phyloP scores from a whole-genome alignment of 768 basidiomycete species.

The Xanthoconium purpureum region DNA sequence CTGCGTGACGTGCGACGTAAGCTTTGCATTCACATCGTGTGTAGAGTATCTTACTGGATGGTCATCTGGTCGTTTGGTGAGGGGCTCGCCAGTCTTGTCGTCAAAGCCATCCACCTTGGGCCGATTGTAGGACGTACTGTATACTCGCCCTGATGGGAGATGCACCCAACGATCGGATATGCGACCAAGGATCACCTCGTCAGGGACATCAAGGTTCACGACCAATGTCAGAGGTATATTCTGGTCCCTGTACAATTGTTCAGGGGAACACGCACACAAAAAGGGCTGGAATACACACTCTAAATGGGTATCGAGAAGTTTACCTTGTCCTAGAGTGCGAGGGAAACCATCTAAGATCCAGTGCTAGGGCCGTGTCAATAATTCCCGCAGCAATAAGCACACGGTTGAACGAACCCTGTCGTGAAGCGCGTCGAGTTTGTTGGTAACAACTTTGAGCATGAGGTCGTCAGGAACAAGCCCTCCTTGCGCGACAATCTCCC shows the following conservation, averaged over 20 bases:
- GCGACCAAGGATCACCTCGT: constrained; percentile 77
- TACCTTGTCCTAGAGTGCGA: constrained; percentile 80
- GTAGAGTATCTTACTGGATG: constrained; percentile 64
- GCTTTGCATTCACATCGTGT: constrained; percentile 1
- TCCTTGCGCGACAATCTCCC: constrained; percentile 76
- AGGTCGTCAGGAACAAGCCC: constrained; percentile 75
- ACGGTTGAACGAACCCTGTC: constrained; percentile 51
- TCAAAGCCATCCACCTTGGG: constrained; percentile 78
- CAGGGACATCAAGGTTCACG: constrained; percentile 85
- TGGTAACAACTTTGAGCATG: constrained; percentile 73
- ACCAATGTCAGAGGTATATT: constrained; percentile 71
- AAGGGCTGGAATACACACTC: constrained; percentile 40
- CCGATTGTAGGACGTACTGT: constrained; percentile 85
- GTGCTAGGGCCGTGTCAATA: constrained; percentile 44
- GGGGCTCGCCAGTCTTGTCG: constrained; percentile 81
- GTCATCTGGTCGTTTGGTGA: constrained; percentile 88
- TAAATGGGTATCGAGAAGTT: constrained; percentile 73
- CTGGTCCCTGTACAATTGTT: constrained; percentile 44
- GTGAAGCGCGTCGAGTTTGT: constrained; percentile 61
- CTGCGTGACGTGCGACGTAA: constrained; percentile 37
- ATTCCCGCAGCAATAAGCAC: not conserved
- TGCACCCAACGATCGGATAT: constrained; percentile 93
- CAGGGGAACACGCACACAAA: not conserved
- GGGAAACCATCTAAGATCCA: constrained; percentile 96
- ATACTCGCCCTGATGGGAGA: constrained; percentile 81